phyloP scores from a whole-genome alignment of 2,329 filamentous ascomycete genomes.

The Talaromyces sp. region DNA sequence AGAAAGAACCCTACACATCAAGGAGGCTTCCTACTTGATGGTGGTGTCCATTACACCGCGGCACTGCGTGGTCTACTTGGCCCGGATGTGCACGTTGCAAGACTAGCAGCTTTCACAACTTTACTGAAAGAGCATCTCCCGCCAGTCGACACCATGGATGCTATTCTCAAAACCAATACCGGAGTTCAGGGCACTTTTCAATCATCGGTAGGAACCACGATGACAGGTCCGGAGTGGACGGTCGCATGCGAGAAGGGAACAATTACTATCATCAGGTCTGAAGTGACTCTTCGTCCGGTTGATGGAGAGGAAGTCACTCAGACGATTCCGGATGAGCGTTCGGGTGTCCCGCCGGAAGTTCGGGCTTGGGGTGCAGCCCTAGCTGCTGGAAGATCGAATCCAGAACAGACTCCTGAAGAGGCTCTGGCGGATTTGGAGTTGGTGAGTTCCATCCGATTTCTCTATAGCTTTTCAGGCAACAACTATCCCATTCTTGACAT shows the following conservation, averaged over 20 bases:
- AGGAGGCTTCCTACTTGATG: constrained; percentile 58
- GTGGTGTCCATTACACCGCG: constrained; percentile 55
- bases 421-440: constrained; percentile 52
- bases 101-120: constrained; percentile 48
- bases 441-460: neutral
- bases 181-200: constrained; percentile 49
- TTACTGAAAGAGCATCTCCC: constrained; percentile 51
- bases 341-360: constrained; percentile 52
- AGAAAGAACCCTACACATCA: constrained; percentile 55
- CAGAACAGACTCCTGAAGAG: constrained; percentile 48
- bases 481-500: neutral
- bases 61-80: constrained; percentile 50
- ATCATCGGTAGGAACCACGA: constrained; percentile 52
- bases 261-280: constrained; percentile 43
- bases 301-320: constrained; percentile 33
- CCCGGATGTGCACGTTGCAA: constrained; percentile 39
- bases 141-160: constrained; percentile 56
- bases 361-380: constrained; percentile 33
- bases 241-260: constrained; percentile 52
- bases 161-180: constrained; percentile 45
- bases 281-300: constrained; percentile 26
- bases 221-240: constrained; percentile 47
- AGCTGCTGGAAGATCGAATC: constrained; percentile 1
- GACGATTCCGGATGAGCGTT: constrained; percentile 47
- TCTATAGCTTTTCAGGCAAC: neutral